Evolutionary conservation across 176 grass and related monocot species (phyloP).

Genomic region (Guadua angustifolia): DNA sequence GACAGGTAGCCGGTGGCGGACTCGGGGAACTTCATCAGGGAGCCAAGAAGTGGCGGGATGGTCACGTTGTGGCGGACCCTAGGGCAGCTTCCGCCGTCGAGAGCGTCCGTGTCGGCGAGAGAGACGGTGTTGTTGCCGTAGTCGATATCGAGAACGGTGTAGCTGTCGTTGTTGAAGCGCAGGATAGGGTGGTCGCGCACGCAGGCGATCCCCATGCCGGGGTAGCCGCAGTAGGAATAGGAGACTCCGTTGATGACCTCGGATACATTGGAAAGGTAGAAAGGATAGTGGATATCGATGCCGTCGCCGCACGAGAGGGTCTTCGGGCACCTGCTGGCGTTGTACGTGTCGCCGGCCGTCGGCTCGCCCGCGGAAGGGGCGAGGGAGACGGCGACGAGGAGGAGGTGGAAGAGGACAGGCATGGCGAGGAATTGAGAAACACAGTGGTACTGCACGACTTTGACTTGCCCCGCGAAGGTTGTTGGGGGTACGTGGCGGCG

Average conservation of each 20-base stretch:
- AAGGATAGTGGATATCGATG: conserved; percentile 38
- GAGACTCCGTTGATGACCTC: not conserved
- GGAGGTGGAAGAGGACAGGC: not conserved
- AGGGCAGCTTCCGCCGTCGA: conserved; percentile 30
- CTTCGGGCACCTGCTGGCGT: not conserved
- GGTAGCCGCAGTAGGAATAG: conserved; percentile 51
- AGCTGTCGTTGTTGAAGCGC: not conserved
- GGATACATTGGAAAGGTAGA: conserved; percentile 37
- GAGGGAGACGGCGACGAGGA: not conserved
- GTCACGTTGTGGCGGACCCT: conserved; percentile 31
- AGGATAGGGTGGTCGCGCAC: conserved; percentile 25
- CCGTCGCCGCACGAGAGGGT: not conserved
- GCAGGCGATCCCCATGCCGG: conserved; percentile 48
- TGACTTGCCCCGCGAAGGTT: too few relatives aligned
- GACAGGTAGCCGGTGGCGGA: conserved; percentile 28
- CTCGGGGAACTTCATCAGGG: not conserved
- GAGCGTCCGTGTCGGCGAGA: conserved; percentile 28
- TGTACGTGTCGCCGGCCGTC: not conserved
- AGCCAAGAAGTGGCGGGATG: not conserved
- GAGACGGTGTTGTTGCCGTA: conserved; percentile 27
- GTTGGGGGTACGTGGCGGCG: too few relatives aligned
- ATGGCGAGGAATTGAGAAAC: not conserved
- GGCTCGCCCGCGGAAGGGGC: not conserved
- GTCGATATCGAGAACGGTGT: conserved; percentile 47
- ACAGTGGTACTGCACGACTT: not conserved